Evolutionary conservation across 208 protist genomes (phyloP).

Genomic region (Leishmania major): DNA sequence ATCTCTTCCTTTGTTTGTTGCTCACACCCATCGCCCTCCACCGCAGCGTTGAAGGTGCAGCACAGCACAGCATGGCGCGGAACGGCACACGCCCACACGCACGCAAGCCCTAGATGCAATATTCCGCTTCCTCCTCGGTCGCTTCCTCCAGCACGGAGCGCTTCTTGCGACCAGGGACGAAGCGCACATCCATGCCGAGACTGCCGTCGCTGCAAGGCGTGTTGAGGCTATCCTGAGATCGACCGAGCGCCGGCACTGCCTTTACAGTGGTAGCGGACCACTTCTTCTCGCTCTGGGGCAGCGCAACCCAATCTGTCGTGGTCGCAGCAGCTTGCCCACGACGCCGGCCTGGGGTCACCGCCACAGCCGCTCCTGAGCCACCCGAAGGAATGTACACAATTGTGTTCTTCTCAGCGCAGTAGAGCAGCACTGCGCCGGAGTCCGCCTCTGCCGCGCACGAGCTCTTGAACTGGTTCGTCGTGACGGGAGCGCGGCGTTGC

Average conservation of each 20-base stretch:
- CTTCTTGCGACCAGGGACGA: constrained; percentile 34
- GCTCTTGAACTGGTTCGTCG: constrained; percentile 60
- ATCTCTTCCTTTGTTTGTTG: not conserved
- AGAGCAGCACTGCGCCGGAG: constrained; percentile 43
- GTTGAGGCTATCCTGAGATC: constrained; percentile 4
- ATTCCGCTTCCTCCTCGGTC: constrained; percentile 46
- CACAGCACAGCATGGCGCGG: not conserved
- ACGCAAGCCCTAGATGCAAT: constrained; percentile 41
- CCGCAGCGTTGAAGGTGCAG: not conserved
- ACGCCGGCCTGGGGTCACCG: not conserved
- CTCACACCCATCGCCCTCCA: not conserved
- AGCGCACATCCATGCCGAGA: constrained; percentile 28
- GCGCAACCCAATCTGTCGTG: not conserved
- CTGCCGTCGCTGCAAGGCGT: not conserved
- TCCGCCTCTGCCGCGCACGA: constrained; percentile 47
- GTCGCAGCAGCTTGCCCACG: not conserved
- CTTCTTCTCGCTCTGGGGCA: not conserved
- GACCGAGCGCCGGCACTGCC: not conserved
- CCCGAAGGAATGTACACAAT: constrained; percentile 43
- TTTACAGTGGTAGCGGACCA: not conserved
- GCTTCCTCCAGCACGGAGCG: constrained; percentile 30
- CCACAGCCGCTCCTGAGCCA: constrained; percentile 2
- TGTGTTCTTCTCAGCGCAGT: constrained; percentile 57
- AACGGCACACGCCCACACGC: not conserved
- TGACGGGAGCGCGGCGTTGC: constrained; percentile 34